Percentiles rank a stretch among this genome's conserved stretches.
phyloP scores from a whole-genome alignment of 495 filamentous ascomycete species.

The Parachaetomium inaequale region DNA sequence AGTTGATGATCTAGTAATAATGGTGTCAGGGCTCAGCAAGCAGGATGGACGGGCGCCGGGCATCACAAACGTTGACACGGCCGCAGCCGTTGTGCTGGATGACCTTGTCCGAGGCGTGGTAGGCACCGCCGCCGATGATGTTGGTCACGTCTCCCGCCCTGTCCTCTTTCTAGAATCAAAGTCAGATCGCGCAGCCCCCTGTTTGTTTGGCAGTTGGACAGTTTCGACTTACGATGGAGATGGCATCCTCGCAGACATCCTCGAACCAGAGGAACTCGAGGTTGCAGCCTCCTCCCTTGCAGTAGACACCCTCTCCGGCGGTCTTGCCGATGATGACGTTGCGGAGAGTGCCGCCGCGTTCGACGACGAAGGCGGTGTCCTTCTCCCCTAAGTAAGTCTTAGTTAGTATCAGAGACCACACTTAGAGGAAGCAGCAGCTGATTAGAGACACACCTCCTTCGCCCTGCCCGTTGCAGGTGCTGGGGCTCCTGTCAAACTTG shows the following conservation, averaged over 20 bases:
- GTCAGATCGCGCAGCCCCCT: neutral
- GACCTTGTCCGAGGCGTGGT: conserved; percentile 1
- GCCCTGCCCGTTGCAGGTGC: neutral
- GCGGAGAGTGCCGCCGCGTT: neutral
- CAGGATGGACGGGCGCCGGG: neutral
- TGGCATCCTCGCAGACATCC: conserved; percentile 1
- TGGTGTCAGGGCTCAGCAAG: neutral
- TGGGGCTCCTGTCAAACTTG: neutral
- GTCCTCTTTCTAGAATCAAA: neutral
- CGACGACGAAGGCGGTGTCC: neutral
- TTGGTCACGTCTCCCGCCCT: neutral
- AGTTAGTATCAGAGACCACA: neutral
- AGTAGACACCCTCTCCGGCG: neutral
- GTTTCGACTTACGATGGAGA: neutral
- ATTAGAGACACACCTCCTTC: neutral
- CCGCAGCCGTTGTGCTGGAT: neutral
- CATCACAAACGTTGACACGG: neutral
- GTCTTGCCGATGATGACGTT: conserved; percentile 1
- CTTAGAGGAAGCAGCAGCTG: too few species aligned
- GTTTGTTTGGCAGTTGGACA: neutral
- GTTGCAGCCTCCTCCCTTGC: neutral
- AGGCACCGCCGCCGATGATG: neutral
- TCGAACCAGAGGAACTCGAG: neutral
- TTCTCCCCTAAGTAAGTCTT: neutral
- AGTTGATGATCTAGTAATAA: neutral